Base-by-base conservation (phyloP, 495 filamentous ascomycete species). In the Xylaria venustula region DNA sequence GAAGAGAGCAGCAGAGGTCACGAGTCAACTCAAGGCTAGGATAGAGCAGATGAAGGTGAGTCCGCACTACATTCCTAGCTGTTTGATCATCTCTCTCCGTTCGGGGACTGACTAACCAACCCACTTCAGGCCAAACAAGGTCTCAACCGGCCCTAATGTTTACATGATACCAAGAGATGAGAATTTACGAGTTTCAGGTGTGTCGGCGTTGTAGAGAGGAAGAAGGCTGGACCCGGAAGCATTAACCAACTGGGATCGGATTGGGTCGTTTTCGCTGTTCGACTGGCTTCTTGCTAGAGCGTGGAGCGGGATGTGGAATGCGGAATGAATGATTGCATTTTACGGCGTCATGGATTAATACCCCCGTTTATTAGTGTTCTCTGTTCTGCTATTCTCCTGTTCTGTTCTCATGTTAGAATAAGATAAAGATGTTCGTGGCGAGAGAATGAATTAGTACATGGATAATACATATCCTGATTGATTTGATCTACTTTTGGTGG, bases 1-100 rank as follows among this genome's bases (percentile, higher is more conserved):
- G 92, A 95, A 93, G 79, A 79, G 95, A 65, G 95, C 95, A 28
- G 94, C 94, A n/a, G 95, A 99, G 78, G 95, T 99, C 11, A 99
- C 95, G 41, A 97, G 90, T 73, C 92, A 94, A 74, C 75, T 99
- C 68, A 99, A 98, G 80, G 89, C 92, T 44, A 84, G 93, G 74
- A 99, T 99, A 73, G 95, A 99, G 81, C 77, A 78, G 72, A 85
- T 85, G 82, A 85, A 85, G 79, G 82, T 82, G 71, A 64, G 65
- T 52, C 22, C 15, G 7, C 5, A 11, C 15, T 11, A 17, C 22
- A 45, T 14, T 23, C 17, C 46, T 64, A 63, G 63, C 30, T 6
- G 15, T 14, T 40, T 19, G 9, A 11, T 44, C 28, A 54, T 17
- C 23, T 41, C 2, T n/a, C 8, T 6, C 0, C 42, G 73, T 70